Conservation (phyloP, 768 basidiomycete species). For the Collybiopsis luxurians region DNA sequence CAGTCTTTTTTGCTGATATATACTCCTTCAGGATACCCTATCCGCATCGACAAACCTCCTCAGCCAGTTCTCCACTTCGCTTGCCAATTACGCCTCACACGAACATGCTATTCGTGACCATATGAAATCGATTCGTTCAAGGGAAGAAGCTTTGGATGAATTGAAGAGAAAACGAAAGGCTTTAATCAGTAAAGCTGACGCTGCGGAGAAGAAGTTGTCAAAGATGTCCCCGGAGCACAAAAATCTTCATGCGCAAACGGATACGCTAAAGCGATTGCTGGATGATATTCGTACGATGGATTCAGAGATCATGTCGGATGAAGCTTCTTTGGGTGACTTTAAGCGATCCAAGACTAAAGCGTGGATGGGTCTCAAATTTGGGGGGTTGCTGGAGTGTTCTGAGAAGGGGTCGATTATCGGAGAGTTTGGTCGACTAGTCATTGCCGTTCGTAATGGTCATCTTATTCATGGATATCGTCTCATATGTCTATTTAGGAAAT, state of each 20-base stretch:
- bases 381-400: slow-evolving; percentile 78
- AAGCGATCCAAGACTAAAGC: slow-evolving; percentile 69
- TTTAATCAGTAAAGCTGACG: slow-evolving; percentile 69
- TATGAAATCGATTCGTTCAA: slow-evolving; percentile 79
- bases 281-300: slow-evolving; percentile 80
- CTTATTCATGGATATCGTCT: not conserved
- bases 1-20: slow-evolving; percentile 1
- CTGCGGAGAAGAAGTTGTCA: slow-evolving; percentile 83
- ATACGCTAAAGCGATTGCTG: slow-evolving; percentile 63
- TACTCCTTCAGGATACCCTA: slow-evolving; percentile 61
- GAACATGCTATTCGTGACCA: slow-evolving; percentile 68
- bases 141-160: slow-evolving; percentile 82
- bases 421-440: slow-evolving; percentile 51
- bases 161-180: slow-evolving; percentile 67
- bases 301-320: slow-evolving; percentile 79
- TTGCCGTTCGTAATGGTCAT: slow-evolving; percentile 30
- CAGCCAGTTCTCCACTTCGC: slow-evolving; percentile 61
- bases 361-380: slow-evolving; percentile 85
- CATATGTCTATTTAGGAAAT: slow-evolving; percentile 54
- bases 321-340: slow-evolving; percentile 77
- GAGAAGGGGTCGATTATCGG: slow-evolving; percentile 73
- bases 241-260: slow-evolving; percentile 71
- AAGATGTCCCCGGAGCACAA: slow-evolving; percentile 93
- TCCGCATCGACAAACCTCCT: slow-evolving; percentile 67
- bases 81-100: slow-evolving; percentile 68